A percentile compares a stretch with the other conserved stretches of the same genome.
phyloP scores from a whole-genome alignment of 805 yeast genomes.

The Monosporozyma yasuniensis region DNA sequence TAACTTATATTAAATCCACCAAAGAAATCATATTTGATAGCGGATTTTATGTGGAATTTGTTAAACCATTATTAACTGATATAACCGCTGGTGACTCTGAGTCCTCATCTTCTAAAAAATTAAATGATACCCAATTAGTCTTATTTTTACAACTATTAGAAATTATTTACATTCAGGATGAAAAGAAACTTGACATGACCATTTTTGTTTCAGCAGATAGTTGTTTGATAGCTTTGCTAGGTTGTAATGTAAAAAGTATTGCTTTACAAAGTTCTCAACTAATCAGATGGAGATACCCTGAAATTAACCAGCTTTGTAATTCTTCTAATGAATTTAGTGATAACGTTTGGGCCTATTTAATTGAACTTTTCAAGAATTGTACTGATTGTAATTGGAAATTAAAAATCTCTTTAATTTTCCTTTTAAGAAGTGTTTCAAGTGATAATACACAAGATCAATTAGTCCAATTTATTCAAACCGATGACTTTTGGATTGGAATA shows the following conservation, averaged over 20 bases:
- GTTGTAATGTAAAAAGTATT: constrained; percentile 14
- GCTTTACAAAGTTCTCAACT: constrained; percentile 13
- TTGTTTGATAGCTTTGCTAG: constrained; percentile 14
- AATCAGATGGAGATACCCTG: constrained; percentile 46
- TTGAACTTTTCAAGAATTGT: constrained; percentile 28
- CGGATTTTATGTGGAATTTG: constrained; percentile 3
- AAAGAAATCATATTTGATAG: constrained; percentile 9
- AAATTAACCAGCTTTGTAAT: constrained; percentile 21
- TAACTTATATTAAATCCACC: constrained; percentile 4
- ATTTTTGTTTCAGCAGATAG: constrained; percentile 7
- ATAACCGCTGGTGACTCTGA: background rate
- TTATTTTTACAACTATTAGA: constrained; percentile 34
- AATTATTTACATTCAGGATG: constrained; percentile 26
- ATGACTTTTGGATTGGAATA: constrained; percentile 46
- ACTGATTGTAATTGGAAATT: constrained; percentile 24
- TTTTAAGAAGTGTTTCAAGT: constrained; percentile 47
- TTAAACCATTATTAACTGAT: constrained; percentile 4
- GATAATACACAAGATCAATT: constrained; percentile 4
- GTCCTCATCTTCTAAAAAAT: constrained; percentile 1
- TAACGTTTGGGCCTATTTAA: constrained; percentile 41
- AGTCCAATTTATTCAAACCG: constrained; percentile 11
- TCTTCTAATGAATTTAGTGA: constrained; percentile 16
- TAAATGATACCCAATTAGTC: constrained; percentile 2
- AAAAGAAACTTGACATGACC: constrained; percentile 2
- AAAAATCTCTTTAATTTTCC: constrained; percentile 41